phyloP scores from a whole-genome alignment of 768 basidiomycete genomes.

The Lactarius quietus region DNA sequence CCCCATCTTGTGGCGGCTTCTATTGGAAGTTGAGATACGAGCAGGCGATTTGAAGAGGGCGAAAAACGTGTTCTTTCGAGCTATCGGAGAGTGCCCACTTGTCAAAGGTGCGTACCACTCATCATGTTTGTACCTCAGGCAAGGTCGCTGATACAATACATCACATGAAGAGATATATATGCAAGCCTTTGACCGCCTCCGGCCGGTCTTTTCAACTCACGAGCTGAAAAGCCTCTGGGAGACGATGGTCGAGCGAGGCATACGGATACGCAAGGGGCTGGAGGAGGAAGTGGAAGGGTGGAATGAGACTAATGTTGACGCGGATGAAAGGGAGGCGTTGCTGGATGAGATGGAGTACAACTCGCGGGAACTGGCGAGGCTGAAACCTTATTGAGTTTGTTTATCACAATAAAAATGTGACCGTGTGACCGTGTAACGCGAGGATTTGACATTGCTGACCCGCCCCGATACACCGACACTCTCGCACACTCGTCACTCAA shows the following conservation, averaged over 20 bases:
- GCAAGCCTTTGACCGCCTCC: slow-evolving; percentile 68
- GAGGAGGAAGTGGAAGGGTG: slow-evolving; percentile 53
- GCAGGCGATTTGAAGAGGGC: slow-evolving; percentile 54
- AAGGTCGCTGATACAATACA: slow-evolving; percentile 21
- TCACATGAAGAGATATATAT: slow-evolving; percentile 61
- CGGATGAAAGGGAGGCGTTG: slow-evolving; percentile 27
- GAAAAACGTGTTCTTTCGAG: slow-evolving; percentile 70
- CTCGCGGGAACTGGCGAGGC: slow-evolving; percentile 53
- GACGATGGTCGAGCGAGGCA: slow-evolving; percentile 71
- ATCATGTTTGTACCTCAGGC: slow-evolving; percentile 1
- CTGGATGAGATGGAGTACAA: slow-evolving; percentile 55
- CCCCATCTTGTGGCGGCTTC: slow-evolving; percentile 66
- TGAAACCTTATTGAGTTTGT: slow-evolving; percentile 55
- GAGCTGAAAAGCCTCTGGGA: slow-evolving; percentile 65
- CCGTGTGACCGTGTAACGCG: slow-evolving; percentile 8
- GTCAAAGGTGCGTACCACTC: slow-evolving; percentile 53
- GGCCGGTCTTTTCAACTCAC: slow-evolving; percentile 52
- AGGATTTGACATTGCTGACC: not conserved
- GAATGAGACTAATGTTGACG: slow-evolving; percentile 34
- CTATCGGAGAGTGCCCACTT: slow-evolving; percentile 70
- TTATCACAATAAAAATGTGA: slow-evolving; percentile 11
- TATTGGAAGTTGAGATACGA: slow-evolving; percentile 73
- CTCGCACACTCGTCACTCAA: not conserved
- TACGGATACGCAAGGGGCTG: slow-evolving; percentile 59
- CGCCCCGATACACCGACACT: not conserved